These are phyloP conservation scores for Crithidia bombi DNA, from an alignment of 208 protist species.

Conservation along the genomic window DNA sequence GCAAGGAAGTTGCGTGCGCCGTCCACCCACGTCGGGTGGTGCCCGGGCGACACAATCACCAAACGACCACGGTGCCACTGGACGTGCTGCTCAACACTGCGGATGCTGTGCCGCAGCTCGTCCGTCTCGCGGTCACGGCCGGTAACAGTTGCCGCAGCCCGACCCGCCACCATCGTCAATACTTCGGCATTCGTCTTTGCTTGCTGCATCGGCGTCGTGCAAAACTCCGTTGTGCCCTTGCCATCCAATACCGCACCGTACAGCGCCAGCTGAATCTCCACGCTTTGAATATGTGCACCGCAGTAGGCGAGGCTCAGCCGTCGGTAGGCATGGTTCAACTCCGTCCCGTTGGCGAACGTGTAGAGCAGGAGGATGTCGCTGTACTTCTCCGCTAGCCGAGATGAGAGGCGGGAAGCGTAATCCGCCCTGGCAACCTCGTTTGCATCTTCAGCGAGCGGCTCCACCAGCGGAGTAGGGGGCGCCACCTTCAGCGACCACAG, in stretches of 20 bases:
- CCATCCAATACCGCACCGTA: conserved; percentile 23
- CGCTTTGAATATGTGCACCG: conserved; percentile 3
- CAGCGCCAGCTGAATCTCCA: conserved; percentile 24
- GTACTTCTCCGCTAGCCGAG: conserved; percentile 30
- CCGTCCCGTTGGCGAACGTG: conserved; percentile 96
- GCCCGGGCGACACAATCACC: conserved; percentile 96
- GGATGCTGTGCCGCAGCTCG: conserved; percentile 94
- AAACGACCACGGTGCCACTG: conserved; percentile 91
- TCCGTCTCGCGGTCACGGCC: conserved; percentile 56
- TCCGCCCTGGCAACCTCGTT: neutral
- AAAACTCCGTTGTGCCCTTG: conserved; percentile 23
- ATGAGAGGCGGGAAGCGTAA: neutral
- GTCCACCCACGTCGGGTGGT: conserved; percentile 92
- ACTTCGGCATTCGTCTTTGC: conserved; percentile 30
- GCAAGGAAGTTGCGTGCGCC: conserved; percentile 59
- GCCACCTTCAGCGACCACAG: conserved; percentile 9
- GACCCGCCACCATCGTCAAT: conserved; percentile 9
- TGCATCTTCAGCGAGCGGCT: neutral
- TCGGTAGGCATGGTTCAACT: conserved; percentile 70
- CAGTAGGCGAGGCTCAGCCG: conserved; percentile 22
- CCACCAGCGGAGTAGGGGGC: neutral
- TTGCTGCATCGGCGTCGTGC: conserved; percentile 23
- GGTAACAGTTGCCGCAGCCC: neutral
- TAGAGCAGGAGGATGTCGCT: conserved; percentile 92
- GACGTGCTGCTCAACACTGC: conserved; percentile 93